These are phyloP conservation scores for Polyrhizophydium stewartii DNA, from an alignment of 371 early-diverging fungal genomes.

Conservation along the genomic window DNA sequence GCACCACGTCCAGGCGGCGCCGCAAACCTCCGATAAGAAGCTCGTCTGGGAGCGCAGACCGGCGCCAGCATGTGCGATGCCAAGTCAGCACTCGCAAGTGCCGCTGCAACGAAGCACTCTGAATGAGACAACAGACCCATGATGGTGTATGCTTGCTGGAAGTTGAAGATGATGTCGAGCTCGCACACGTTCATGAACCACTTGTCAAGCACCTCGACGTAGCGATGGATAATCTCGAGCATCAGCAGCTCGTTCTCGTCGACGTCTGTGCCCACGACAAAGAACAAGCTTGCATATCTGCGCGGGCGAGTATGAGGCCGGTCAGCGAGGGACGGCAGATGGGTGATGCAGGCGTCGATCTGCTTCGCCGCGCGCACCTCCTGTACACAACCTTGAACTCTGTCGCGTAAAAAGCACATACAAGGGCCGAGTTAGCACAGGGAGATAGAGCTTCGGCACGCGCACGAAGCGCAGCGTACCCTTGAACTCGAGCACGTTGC, in stretches of 20 bases:
- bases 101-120: too few relatives aligned
- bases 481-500: conserved; percentile 96
- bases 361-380: conserved; percentile 45
- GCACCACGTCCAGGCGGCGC: neutral
- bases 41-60: conserved; percentile 6
- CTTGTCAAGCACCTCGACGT: conserved; percentile 94
- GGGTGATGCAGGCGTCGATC: too few relatives aligned
- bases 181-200: conserved; percentile 94
- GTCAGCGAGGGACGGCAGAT: too few relatives aligned
- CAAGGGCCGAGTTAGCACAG: neutral
- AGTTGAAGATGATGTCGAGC: conserved; percentile 68
- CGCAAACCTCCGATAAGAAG: conserved; percentile 17
- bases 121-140: too few relatives aligned
- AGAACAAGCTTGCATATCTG: conserved; percentile 94
- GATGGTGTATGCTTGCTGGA: conserved; percentile 50
- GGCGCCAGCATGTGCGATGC: neutral
- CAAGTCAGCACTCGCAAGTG: too few relatives aligned
- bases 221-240: conserved; percentile 94
- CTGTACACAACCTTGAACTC: conserved; percentile 93
- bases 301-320: neutral
- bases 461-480: conserved; percentile 37
- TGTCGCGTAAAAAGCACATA: conserved; percentile 14
- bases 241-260: conserved; percentile 92
- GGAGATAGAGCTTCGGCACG: neutral
- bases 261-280: conserved; percentile 87